These are phyloP conservation scores for Chrysosphaeria jannelii DNA, from an alignment of 2,329 filamentous ascomycete genomes.

Conservation along the genomic window DNA sequence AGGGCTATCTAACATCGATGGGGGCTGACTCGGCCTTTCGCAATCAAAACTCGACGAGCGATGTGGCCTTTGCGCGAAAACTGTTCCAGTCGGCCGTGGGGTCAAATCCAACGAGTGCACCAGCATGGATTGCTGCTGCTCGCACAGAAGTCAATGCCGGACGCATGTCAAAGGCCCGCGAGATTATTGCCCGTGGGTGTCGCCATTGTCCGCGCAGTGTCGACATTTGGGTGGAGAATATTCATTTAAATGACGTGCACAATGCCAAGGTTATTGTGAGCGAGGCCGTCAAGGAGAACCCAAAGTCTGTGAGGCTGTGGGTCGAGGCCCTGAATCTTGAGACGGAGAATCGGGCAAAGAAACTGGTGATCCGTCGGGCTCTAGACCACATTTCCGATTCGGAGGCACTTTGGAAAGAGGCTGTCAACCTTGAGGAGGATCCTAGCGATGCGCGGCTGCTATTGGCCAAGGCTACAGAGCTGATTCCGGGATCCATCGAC, in stretches of 20 bases:
- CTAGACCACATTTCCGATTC: constrained; percentile 83
- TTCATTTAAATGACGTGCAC: constrained; percentile 65
- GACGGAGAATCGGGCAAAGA: constrained; percentile 53
- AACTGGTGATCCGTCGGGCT: constrained; percentile 73
- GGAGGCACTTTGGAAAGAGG: constrained; percentile 91
- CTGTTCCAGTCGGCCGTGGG: constrained; percentile 91
- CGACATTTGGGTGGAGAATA: constrained; percentile 89
- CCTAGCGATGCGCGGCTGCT: constrained; percentile 63
- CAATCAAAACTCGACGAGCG: constrained; percentile 64
- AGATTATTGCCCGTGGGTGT: constrained; percentile 65
- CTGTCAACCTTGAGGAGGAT: constrained; percentile 84
- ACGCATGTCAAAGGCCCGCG: constrained; percentile 67
- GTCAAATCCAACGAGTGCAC: constrained; percentile 81
- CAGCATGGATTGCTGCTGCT: constrained; percentile 86
- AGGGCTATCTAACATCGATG: constrained; percentile 82
- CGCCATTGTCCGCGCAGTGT: constrained; percentile 80
- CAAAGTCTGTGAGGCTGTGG: constrained; percentile 69
- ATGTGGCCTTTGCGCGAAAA: constrained; percentile 78
- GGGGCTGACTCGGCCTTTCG: constrained; percentile 58
- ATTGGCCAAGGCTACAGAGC: constrained; percentile 79
- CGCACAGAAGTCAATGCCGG: constrained; percentile 79
- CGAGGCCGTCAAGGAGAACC: constrained; percentile 74
- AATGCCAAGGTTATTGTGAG: constrained; percentile 93
- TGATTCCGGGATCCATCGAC: constrained; percentile 80
- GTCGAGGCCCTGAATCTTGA: constrained; percentile 88